Evolutionary conservation across 306 rosid genomes (phyloP).

Genomic region (Oxytropis ochrocephala): DNA sequence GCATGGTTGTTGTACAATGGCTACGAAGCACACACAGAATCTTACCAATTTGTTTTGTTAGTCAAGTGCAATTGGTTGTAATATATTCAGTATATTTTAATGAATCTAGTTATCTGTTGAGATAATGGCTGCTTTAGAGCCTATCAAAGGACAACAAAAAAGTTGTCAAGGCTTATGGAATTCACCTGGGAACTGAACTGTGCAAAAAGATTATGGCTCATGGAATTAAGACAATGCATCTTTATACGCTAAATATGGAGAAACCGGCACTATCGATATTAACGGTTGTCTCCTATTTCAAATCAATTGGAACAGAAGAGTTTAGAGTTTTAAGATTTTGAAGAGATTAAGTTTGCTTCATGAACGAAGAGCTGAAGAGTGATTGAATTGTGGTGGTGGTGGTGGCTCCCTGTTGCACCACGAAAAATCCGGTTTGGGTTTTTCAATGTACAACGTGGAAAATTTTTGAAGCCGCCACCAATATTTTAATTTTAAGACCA

Average conservation of each 20-base stretch:
- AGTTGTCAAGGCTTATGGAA: slow-evolving; percentile 87
- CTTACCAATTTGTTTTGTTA: slow-evolving; percentile 6
- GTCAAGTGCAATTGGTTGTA: slow-evolving; percentile 1
- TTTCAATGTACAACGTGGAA: no score
- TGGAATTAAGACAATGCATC: slow-evolving; percentile 86
- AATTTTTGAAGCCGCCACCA: no score
- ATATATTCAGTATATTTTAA: slow-evolving; percentile 12
- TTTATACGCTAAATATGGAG: slow-evolving; percentile 93
- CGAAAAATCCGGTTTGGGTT: no score
- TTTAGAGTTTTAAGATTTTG: no score
- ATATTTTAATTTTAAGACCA: no score
- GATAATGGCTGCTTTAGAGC: slow-evolving; percentile 76
- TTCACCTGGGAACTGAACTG: slow-evolving; percentile 94
- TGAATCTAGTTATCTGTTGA: slow-evolving; percentile 72
- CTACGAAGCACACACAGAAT: no score
- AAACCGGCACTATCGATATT: slow-evolving; percentile 81
- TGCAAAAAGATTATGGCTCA: slow-evolving; percentile 89
- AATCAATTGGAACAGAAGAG: no score
- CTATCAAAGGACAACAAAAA: slow-evolving; percentile 95
- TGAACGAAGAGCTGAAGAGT: no score
- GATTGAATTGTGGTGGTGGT: no score
- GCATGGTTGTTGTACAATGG: no score
- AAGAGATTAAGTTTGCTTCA: no score
- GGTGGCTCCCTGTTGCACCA: no score
- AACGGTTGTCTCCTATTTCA: slow-evolving; percentile 37